These are phyloP conservation scores for Leccinum sublutescens DNA, from an alignment of 768 basidiomycete genomes.

Conservation along the genomic window DNA sequence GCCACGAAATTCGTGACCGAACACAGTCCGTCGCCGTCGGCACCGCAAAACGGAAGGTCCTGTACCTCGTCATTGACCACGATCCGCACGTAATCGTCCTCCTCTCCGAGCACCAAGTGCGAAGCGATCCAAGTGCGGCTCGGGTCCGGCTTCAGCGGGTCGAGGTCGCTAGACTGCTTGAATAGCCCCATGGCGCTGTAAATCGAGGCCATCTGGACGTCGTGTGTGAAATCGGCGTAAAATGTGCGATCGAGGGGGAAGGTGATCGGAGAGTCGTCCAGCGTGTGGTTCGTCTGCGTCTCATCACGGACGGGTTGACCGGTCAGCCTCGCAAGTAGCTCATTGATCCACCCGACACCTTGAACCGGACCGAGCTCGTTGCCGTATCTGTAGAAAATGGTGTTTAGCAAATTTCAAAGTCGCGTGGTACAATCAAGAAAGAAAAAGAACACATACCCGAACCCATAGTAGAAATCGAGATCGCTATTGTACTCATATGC, in stretches of 20 bases:
- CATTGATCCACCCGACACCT: conserved; percentile 85
- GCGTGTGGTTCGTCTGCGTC: conserved; percentile 75
- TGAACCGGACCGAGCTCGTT: conserved; percentile 66
- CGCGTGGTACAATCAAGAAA: too few relatives aligned
- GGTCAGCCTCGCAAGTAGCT: conserved; percentile 77
- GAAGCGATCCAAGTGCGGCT: conserved; percentile 51
- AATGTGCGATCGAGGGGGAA: conserved; percentile 69
- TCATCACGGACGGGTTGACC: conserved; percentile 57
- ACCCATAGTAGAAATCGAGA: conserved; percentile 71
- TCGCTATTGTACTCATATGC: conserved; percentile 67
- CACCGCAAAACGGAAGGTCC: background rate
- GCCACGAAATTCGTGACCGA: background rate
- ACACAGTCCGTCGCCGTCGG: background rate
- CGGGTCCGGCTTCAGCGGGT: conserved; percentile 10
- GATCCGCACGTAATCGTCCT: conserved; percentile 44
- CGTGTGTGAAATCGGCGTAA: conserved; percentile 84
- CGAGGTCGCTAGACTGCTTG: conserved; percentile 35
- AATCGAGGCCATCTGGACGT: conserved; percentile 79
- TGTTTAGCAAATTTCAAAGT: too few relatives aligned
- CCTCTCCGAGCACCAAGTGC: conserved; percentile 50
- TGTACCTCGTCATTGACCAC: background rate
- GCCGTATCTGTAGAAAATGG: conserved; percentile 48
- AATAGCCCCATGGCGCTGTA: conserved; percentile 55
- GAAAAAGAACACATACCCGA: conserved; percentile 38
- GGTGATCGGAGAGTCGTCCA: conserved; percentile 58